These are phyloP conservation scores for Dryas octopetala DNA, from an alignment of 306 rosid genomes.

Conservation along the genomic window DNA sequence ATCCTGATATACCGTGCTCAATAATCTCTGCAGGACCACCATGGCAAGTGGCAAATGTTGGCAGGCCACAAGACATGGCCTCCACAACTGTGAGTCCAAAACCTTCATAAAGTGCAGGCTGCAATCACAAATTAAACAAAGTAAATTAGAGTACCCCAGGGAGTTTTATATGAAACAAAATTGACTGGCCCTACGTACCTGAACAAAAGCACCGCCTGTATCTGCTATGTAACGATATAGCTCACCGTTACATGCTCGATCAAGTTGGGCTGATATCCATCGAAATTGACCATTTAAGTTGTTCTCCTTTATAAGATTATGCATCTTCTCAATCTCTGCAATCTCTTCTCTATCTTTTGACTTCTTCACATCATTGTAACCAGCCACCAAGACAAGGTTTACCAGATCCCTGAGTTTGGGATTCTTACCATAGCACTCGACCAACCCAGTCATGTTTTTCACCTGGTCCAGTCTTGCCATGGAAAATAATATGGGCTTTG, in stretches of 20 bases:
- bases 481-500: no score
- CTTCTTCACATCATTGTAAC: slow-evolving; percentile 67
- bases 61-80: slow-evolving; percentile 93
- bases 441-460: slow-evolving; percentile 85
- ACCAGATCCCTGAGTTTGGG: slow-evolving; percentile 75
- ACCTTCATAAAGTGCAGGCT: slow-evolving; percentile 98
- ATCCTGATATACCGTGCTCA: slow-evolving; percentile 81
- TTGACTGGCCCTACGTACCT: slow-evolving; percentile 46
- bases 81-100: slow-evolving; percentile 98
- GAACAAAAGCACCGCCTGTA: slow-evolving; percentile 78
- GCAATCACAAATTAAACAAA: slow-evolving; percentile 25
- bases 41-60: slow-evolving; percentile 86
- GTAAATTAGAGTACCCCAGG: background rate
- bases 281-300: slow-evolving; percentile 67
- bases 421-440: slow-evolving; percentile 73
- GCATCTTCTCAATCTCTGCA: slow-evolving; percentile 93
- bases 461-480: no score
- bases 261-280: slow-evolving; percentile 85
- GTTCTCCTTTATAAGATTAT: slow-evolving; percentile 53
- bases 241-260: slow-evolving; percentile 92
- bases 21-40: slow-evolving; percentile 99
- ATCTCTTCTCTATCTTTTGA: slow-evolving; percentile 93
- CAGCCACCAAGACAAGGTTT: slow-evolving; percentile 82
- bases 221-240: slow-evolving; percentile 90
- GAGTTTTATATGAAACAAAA: slow-evolving; percentile 12